These are phyloP conservation scores for Talaromyces sp. DNA, from an alignment of 2,329 filamentous ascomycete species.

Conservation along the genomic window DNA sequence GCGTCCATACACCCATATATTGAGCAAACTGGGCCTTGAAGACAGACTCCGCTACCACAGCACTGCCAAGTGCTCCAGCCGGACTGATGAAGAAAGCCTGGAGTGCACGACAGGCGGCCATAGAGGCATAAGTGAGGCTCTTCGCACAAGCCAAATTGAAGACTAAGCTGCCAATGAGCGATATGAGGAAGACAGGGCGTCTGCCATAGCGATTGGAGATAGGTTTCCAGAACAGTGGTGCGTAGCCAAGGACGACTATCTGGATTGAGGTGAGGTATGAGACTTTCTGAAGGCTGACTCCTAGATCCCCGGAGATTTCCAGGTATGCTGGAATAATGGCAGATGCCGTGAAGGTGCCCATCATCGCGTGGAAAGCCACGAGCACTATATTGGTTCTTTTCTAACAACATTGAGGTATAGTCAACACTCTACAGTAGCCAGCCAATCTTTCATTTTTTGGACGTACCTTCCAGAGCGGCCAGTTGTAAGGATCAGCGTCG, in stretches of 20 bases:
- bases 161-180: conserved; percentile 46
- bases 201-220: conserved; percentile 47
- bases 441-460: conserved; percentile 19
- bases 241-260: conserved; percentile 22
- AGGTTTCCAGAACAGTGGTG: not conserved
- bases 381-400: conserved; percentile 28
- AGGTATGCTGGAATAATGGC: not conserved
- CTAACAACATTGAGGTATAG: conserved; percentile 19
- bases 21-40: conserved; percentile 27
- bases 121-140: conserved; percentile 48
- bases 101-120: conserved; percentile 52
- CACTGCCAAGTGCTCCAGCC: conserved; percentile 53
- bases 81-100: conserved; percentile 55
- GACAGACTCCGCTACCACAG: conserved; percentile 57
- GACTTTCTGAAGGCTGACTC: not conserved
- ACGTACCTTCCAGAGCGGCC: conserved; percentile 19
- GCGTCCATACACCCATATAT: conserved; percentile 49
- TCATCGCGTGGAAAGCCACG: not conserved
- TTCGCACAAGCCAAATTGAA: conserved; percentile 56
- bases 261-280: conserved; percentile 42
- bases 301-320: not conserved
- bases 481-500: not conserved
- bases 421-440: not conserved
- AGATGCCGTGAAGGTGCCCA: not conserved
- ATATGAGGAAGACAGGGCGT: conserved; percentile 54